Base-by-base conservation (phyloP, 208 protist species). In the Leishmania amazonensis region DNA sequence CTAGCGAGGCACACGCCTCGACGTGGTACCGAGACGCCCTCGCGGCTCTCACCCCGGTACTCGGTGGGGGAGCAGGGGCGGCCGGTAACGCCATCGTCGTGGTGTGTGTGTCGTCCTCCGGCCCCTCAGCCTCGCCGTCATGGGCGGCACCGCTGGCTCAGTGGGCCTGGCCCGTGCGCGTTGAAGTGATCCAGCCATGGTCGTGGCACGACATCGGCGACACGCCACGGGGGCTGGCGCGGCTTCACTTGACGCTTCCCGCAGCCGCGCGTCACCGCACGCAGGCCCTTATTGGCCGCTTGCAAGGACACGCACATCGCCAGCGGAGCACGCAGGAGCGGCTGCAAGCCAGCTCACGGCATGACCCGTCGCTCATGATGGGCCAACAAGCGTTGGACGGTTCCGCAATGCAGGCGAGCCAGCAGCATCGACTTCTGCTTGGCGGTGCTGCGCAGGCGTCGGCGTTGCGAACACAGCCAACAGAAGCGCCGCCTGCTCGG, bases 231-330 rank as follows among this genome's bases (percentile, higher is more conserved):
- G 73, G 74, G 9, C 58, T 74, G 8, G 76, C 88, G 57, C 85
- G 90, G 21, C 75, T 95, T 54, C 85, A 84, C 67, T 73, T 92
- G 21, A 75, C 75, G 1, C 83, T 95, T 17, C 81, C 90, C 19
- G 49, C 81, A 38, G 60, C 83, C 57, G 79, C 85, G 1, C 88
- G 90, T 3, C 90, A 92, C 51, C 88, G 89, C 28, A 82, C 78
- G 47, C 51, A 81, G 75, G 90, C 89, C 38, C 85, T 94, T 51
- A 75, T 95, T 40, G 90, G 90, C 17, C 88, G 92, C 8, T 80
- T 91, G 58, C 85, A 84, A 57, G 76, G 83, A 28, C 74, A 79
- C 38, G 83, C 78, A 11, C 79, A 86, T 53, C 65, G 75, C 2
- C 40, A 60, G 49, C 62, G 74, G 53, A 68, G 28, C 24, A 2